A percentile compares a stretch with the other conserved stretches of the same genome.
These are phyloP conservation scores for Pigoraptor vietnamica DNA, from an alignment of 78 protist genomes.

Conservation along the genomic window DNA sequence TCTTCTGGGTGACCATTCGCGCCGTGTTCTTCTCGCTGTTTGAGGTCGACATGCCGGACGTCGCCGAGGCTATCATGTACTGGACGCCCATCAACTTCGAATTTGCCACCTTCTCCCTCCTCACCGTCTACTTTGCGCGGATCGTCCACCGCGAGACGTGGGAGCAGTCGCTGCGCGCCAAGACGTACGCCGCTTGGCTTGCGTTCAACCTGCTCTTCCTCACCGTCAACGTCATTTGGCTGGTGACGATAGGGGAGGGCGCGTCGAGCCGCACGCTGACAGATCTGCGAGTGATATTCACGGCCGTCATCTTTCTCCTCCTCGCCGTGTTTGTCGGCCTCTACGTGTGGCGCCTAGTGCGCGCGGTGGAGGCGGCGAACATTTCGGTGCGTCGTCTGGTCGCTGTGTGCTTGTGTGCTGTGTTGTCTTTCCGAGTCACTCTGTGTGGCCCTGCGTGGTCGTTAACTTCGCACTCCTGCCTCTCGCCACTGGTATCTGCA, in stretches of 20 bases:
- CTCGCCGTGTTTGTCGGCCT: neutral
- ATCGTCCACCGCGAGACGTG: neutral
- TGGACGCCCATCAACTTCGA: neutral
- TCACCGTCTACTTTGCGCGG: neutral
- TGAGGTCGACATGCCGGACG: neutral
- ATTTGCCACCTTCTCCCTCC: neutral
- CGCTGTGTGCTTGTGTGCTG: neutral
- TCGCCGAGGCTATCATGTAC: neutral
- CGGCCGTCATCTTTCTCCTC: neutral
- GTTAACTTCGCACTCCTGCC: no score
- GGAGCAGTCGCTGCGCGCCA: neutral
- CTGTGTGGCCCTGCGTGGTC: neutral
- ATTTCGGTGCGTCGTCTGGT: neutral
- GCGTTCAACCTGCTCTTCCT: neutral
- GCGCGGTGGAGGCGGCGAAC: neutral
- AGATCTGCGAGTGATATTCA: neutral
- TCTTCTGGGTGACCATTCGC: neutral
- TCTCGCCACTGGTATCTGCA: no score
- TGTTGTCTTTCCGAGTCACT: neutral
- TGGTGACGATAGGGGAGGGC: neutral
- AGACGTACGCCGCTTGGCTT: neutral
- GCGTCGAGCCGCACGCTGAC: neutral
- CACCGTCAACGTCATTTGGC: neutral
- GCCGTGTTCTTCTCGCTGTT: neutral
- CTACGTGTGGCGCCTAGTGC: neutral